Base-by-base conservation (phyloP, 1,284 basidiomycete genomes). In the Boletellus deceptivus region DNA sequence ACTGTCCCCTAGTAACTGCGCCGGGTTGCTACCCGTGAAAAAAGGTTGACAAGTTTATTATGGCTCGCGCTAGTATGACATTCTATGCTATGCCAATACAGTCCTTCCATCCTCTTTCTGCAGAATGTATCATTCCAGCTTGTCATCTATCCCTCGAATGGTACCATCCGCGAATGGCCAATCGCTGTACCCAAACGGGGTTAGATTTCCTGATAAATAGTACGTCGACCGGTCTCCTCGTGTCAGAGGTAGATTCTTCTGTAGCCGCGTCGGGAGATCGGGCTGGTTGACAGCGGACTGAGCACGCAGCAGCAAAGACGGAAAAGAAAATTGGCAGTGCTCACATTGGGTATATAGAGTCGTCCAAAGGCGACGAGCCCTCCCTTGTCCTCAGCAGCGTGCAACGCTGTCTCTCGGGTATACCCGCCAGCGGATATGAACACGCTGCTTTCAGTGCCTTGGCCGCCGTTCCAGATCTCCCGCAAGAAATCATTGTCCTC, bases 381-480 rank as follows among this genome's bases (percentile, higher is more conserved):
- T n/a, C n/a, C n/a, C n/a, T n/a, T n/a, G n/a, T n/a, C n/a, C n/a
- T n/a, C n/a, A n/a, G n/a, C n/a, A n/a, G n/a, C n/a, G n/a, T n/a
- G n/a, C n/a, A n/a, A n/a, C n/a, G n/a, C n/a, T n/a, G n/a, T n/a
- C n/a, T n/a, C n/a, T n/a, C n/a, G n/a, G n/a, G n/a, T n/a, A n/a
- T n/a, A n/a, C n/a, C n/a, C n/a, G n/a, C n/a, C n/a, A n/a, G n/a
- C n/a, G n/a, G n/a, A n/a, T n/a, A n/a, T n/a, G n/a, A n/a, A n/a
- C n/a, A n/a, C n/a, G n/a, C n/a, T n/a, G 3, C 55, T 52, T 2
- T 61, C 55, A 3, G 53, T 46, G 17, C 46, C 52, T 31, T 55
- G 39, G 10, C 61, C 52, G 0, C 61, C 60, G 1, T 53, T 49
- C 74, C 73, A 75, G 18, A 72, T 70, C 14, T 67, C 49, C 22